Evolutionary conservation across 2,329 filamentous ascomycete species (phyloP), one percentile per base, ranked within the genome.

Genomic region (Botrytis galanthina): DNA sequence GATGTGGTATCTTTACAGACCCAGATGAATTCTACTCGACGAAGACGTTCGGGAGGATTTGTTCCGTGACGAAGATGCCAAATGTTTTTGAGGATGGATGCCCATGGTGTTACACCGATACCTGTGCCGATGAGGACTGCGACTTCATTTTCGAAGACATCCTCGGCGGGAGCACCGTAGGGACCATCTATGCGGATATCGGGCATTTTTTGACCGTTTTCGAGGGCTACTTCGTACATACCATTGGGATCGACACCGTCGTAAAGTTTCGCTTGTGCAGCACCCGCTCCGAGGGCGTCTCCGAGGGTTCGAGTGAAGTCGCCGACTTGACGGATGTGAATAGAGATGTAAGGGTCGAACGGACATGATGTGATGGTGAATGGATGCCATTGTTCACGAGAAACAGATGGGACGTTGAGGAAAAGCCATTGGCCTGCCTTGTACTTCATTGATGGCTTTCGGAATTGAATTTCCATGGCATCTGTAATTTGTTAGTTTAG

Each of bases 281-380:
- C 85, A 78, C 95, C 96, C 44, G 95, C 96, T 82, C 96, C 96
- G n/a, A 98, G 89, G 16, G 95, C 93, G 79, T 98, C 93, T 81
- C 94, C 96, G n/a, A 99, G 88, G n/a, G 92, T 90, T 75, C 91
- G 90, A 20, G 96, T 99, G 81, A 97, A 99, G 84, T 99, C 96
- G 77, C 96, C 96, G 10, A 98, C 95, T 84, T 98, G 96, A 67
- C 96, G 93, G 74, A 99, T 91, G 83, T 99, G 96, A 44, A 99
- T 89, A 57, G 94, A 97, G 77, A 98, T 90, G 81, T 98, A 98
- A 0, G 93, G 93, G 79, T 99, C 96, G 80, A 94, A 96, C 8
- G 96, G 96, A 83, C 96, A 99, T 16, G 96, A 98, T 3, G 96
- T 99, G 83, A 99, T 98, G 80, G 96, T 99, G 82, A 98, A 99